Base-by-base conservation (phyloP, 768 basidiomycete genomes). In the Kondoa subrosea region DNA sequence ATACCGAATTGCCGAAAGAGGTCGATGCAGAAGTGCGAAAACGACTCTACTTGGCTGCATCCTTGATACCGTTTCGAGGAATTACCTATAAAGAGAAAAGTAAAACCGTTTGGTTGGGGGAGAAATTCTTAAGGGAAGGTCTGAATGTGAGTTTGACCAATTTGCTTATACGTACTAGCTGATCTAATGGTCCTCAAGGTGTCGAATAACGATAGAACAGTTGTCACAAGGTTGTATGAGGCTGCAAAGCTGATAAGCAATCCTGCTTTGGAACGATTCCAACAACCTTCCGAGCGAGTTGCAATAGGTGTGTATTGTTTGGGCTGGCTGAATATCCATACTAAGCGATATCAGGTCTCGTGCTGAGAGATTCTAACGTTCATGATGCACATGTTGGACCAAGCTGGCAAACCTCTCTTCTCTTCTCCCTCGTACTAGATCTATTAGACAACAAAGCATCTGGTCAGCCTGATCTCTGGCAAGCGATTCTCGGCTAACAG, bases 341-440 rank as follows among this genome's bases (percentile, higher is more conserved):
- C 2, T 21, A 63, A n/a, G 50, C 29, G n/a, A 16, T 26, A 12
- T 59, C 27, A 63, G 90, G 89, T 2, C 76, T 86, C 33, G 75
- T 88, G 2, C 79, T 93, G 56, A 82, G 91, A 32, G 79, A 88
- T 8, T 83, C 81, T 76, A 72, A 74, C 34, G 81, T 91, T 15
- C 88, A 90, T 72, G 84, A 85, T 74, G 77, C 32, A 82, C 82
- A 3, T 27, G 15, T 34, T 27, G 87, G 84, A 17, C 80, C 82
- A 14, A 81, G 84, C 60, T 92, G 88, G 89, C 79, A 84, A 26
- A 81, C 80, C 2, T 85, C 88, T 8, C 71, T 88, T 40, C 74
- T 90, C 8, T 91, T 91, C 75, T 84, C 89, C 1, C 77, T 90
- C 56, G 80, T 88, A 3, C 83, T 84, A 73, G 87, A 91, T 71